Percentiles rank a stretch among this genome's conserved stretches.
Evolutionary conservation across 805 yeast species (phyloP).

Genomic region (Schwanniomyces pseudopolymorphus): DNA sequence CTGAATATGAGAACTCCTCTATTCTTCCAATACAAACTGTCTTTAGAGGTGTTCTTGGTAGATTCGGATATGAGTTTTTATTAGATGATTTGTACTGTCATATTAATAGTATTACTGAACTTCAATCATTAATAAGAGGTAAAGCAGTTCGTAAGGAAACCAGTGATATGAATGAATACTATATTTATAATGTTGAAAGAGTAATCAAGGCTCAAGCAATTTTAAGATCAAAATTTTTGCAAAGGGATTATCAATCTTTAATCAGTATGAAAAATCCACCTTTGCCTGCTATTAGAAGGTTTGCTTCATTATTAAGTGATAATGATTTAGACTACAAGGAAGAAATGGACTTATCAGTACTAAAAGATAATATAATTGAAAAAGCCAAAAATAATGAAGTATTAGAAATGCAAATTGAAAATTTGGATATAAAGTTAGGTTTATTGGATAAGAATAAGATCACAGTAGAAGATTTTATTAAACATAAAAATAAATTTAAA

Average conservation of each 20-base stretch:
- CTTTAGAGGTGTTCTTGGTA: constrained; percentile 60
- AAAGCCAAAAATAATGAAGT: constrained; percentile 69
- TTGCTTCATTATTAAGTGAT: constrained; percentile 72
- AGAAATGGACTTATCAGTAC: constrained; percentile 65
- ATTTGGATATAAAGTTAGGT: constrained; percentile 75
- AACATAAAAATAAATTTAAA: constrained; percentile 36
- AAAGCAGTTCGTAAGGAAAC: constrained; percentile 35
- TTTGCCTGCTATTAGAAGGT: constrained; percentile 68
- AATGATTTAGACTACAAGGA: constrained; percentile 72
- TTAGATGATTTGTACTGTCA: constrained; percentile 53
- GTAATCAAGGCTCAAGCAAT: constrained; percentile 74
- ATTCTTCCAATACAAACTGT: constrained; percentile 53
- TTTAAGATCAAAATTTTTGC: constrained; percentile 65
- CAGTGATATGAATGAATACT: constrained; percentile 41
- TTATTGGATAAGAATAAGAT: constrained; percentile 77
- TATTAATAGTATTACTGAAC: constrained; percentile 31
- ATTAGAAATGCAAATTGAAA: constrained; percentile 71
- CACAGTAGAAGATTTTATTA: constrained; percentile 68
- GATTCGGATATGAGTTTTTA: constrained; percentile 56
- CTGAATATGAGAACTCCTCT: constrained; percentile 14
- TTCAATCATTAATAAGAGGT: constrained; percentile 63
- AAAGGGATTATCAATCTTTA: constrained; percentile 70
- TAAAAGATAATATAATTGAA: constrained; percentile 67
- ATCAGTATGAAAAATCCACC: constrained; percentile 76
- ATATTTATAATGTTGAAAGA: constrained; percentile 52